Percentiles rank a stretch among this genome's conserved stretches.
Evolutionary conservation across 2,329 filamentous ascomycete species (phyloP).

Genomic region (Cercospora nicotianae): DNA sequence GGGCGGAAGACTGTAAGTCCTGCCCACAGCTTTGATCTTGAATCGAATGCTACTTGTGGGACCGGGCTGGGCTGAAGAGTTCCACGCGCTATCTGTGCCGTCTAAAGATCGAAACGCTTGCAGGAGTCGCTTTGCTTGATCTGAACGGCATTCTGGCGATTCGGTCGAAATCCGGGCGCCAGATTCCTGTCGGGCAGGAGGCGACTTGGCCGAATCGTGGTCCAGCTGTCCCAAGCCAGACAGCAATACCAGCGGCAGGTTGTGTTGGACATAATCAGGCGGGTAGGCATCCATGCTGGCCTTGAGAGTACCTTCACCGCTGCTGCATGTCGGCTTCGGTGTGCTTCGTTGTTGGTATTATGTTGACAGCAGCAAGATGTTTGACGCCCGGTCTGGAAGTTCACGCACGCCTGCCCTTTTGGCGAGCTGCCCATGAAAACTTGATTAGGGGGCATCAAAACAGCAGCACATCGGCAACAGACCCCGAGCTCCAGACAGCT

Average conservation of each 20-base stretch:
- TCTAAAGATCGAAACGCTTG: constrained; percentile 54
- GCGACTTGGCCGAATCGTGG: constrained; percentile 30
- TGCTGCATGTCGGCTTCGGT: constrained; percentile 1
- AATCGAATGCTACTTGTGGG: constrained; percentile 32
- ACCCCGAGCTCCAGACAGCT: neutral
- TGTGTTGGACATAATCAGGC: constrained; percentile 76
- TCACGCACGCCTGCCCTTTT: neutral
- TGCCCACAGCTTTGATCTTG: constrained; percentile 57
- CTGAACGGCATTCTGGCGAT: constrained; percentile 32
- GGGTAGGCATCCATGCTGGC: constrained; percentile 74
- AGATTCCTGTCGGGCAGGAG: constrained; percentile 28
- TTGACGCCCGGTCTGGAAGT: neutral
- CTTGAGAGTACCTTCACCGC: neutral
- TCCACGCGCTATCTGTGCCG: constrained; percentile 33
- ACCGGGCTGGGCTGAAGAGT: constrained; percentile 30
- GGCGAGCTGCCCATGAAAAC: neutral
- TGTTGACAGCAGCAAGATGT: neutral
- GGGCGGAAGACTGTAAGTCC: constrained; percentile 65
- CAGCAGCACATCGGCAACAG: neutral
- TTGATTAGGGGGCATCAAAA: neutral
- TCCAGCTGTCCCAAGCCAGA: constrained; percentile 64
- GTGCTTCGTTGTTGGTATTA: neutral
- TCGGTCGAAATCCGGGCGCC: constrained; percentile 31
- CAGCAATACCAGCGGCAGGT: constrained; percentile 78
- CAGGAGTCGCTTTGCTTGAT: constrained; percentile 57